Base-by-base conservation (phyloP, 345 rosid species). In the Eucalyptus cloeziana region DNA sequence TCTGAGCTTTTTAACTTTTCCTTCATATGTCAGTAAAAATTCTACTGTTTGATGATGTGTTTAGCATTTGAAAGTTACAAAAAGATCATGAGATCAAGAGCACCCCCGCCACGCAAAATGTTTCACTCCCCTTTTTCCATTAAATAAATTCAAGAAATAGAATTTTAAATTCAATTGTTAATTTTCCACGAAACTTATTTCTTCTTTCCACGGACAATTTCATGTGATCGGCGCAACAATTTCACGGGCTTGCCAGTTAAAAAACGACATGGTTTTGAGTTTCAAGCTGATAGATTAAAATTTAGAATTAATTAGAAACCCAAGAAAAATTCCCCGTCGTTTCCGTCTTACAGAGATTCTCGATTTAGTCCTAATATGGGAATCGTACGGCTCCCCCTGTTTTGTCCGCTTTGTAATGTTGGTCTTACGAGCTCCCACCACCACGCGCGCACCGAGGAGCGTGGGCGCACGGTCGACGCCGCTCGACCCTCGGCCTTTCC, bases 401-500 rank as follows among this genome's bases (percentile, higher is more conserved):
- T 40, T 40, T 40, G 47, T 40, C 83, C 83, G 30, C 83, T 40
- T 76, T 0, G 47, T 76, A 44, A 40, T 76, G 85, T 76, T 22
- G 47, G 47, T 11, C 85, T 37, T 24, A 6, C 4, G 15, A 21
- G 47, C 83, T 6, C 4, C 47, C 27, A 37, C 27, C 1, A 5
- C 47, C 47, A 21, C 47, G 83, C 25, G 43, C 44, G 47, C 83
- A 21, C 45, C 30, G 1, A 2, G 6, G 47, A 21, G 47, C 47
- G 47, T 60, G 31, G 31, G 0, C 67, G 6, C 67, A 27, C 4
- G 43, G 7, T 24, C 22, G 4, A 60, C 15, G 37, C 4, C 17
- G 33, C 5, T 13, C 0, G 71, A 5, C 19, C 12, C 1, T 37
- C 25, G 45, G 25, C 27, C 3, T 0, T 17, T 37, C 27, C 15